Percentiles rank a stretch among this genome's conserved stretches.
Evolutionary conservation across 2,329 filamentous ascomycete genomes (phyloP).

Genomic region (Xylariales sp.): DNA sequence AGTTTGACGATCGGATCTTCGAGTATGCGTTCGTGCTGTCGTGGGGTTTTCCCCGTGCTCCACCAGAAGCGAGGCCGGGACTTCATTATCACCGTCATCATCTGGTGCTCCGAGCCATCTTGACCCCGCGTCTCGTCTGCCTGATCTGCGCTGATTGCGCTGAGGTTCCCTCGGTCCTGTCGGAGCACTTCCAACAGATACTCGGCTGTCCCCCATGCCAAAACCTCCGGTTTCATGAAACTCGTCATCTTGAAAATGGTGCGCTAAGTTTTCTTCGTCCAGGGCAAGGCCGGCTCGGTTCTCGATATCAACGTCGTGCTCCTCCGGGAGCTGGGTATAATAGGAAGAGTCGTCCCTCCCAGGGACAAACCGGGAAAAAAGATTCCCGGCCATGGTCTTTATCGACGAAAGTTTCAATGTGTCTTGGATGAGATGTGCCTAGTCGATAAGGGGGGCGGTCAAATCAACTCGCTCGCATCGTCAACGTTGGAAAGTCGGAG

Average conservation of each 20-base stretch:
- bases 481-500: no score
- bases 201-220: slow-evolving; percentile 39
- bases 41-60: slow-evolving; percentile 34
- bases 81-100: slow-evolving; percentile 48
- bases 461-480: slow-evolving; percentile 1
- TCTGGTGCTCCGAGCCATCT: slow-evolving; percentile 27
- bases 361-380: slow-evolving; percentile 40
- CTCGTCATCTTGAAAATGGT: slow-evolving; percentile 47
- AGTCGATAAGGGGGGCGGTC: no score
- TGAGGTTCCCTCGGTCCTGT: slow-evolving; percentile 12
- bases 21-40: slow-evolving; percentile 17
- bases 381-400: slow-evolving; percentile 43
- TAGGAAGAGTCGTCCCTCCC: slow-evolving; percentile 36
- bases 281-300: slow-evolving; percentile 36
- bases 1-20: slow-evolving; percentile 16
- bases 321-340: slow-evolving; percentile 45
- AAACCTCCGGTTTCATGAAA: slow-evolving; percentile 38
- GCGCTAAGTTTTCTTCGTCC: slow-evolving; percentile 50
- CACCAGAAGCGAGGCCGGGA: slow-evolving; percentile 59
- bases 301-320: slow-evolving; percentile 36
- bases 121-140: slow-evolving; percentile 13
- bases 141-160: slow-evolving; percentile 6
- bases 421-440: no score
- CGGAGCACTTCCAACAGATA: slow-evolving; percentile 35
- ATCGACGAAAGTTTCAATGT: no score